Base-by-base conservation (phyloP, 73 alveolate species). In the Uronychia binucleata region DNA sequence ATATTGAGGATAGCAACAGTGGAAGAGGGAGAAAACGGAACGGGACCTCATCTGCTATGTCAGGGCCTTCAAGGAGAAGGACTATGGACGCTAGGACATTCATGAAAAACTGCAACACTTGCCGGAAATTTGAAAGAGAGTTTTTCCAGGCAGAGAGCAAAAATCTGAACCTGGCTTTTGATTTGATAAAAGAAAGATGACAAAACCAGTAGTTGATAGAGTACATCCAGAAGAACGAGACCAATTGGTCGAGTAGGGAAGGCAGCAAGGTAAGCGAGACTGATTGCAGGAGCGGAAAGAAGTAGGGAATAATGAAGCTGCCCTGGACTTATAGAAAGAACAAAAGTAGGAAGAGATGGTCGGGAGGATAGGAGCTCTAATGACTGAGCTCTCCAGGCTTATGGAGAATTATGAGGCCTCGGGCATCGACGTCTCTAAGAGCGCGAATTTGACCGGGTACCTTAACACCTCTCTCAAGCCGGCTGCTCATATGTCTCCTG, bases 401-500 rank as follows among this genome's bases (percentile, higher is more conserved):
- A 46, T 46, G 67, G 67, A 19, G 19, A 46, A 46, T 46, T 46
- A 46, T 46, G 67, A 46, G 19, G 67, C 67, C 5, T n/a, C n/a
- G n/a, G n/a, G n/a, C n/a, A n/a, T n/a, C n/a, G n/a, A n/a, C n/a
- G n/a, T n/a, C n/a, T n/a, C n/a, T n/a, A n/a, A n/a, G n/a, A n/a
- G n/a, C n/a, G n/a, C n/a, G n/a, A n/a, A n/a, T n/a, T n/a, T n/a
- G n/a, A n/a, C n/a, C n/a, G n/a, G n/a, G n/a, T n/a, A n/a, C n/a
- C n/a, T n/a, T n/a, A n/a, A n/a, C n/a, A n/a, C n/a, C n/a, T n/a
- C n/a, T n/a, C n/a, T n/a, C n/a, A n/a, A n/a, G n/a, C n/a, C n/a
- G n/a, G n/a, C n/a, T n/a, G n/a, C n/a, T n/a, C n/a, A n/a, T 46
- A 46, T 46, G 67, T 46, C 67, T 46, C 67, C 67, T 46, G 67